phyloP scores from a whole-genome alignment of 2,329 filamentous ascomycete species.

The Aspergillus sergii region DNA sequence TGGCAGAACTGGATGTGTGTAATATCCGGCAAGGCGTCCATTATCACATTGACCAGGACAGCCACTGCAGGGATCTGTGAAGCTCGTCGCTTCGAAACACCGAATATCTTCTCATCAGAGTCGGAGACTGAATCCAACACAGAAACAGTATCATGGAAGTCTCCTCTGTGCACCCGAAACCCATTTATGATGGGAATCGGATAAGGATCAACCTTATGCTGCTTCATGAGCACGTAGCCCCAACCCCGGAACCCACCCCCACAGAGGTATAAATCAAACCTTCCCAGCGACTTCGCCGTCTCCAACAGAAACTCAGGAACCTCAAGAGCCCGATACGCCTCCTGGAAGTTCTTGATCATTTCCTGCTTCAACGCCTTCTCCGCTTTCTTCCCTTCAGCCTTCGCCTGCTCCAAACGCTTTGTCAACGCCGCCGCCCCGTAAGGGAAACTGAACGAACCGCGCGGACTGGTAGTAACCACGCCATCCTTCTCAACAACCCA shows the following conservation, averaged over 20 bases:
- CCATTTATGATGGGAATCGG: conserved; percentile 82
- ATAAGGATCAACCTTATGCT: conserved; percentile 73
- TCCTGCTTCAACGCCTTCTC: conserved; percentile 55
- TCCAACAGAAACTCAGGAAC: conserved; percentile 58
- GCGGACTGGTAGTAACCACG: conserved; percentile 53
- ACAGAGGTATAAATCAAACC: conserved; percentile 77
- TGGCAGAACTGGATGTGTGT: conserved; percentile 79
- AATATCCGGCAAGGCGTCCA: conserved; percentile 69
- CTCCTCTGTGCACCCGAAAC: conserved; percentile 65
- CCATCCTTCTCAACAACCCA: conserved; percentile 62
- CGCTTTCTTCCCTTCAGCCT: conserved; percentile 48
- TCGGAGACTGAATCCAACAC: conserved; percentile 45
- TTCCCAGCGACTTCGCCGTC: conserved; percentile 47
- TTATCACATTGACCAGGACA: conserved; percentile 75
- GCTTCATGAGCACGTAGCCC: conserved; percentile 84
- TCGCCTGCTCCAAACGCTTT: conserved; percentile 53
- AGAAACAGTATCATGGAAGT: conserved; percentile 61
- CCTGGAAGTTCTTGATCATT: conserved; percentile 60
- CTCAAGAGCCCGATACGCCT: conserved; percentile 60
- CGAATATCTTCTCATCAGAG: conserved; percentile 55
- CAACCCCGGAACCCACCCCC: conserved; percentile 90
- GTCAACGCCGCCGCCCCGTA: conserved; percentile 71
- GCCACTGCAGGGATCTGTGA: conserved; percentile 82
- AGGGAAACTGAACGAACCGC: conserved; percentile 66
- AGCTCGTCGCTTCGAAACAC: conserved; percentile 77